Conservation (phyloP, 352 stramenopile genomes). For the Elongisporangium anandrum region DNA sequence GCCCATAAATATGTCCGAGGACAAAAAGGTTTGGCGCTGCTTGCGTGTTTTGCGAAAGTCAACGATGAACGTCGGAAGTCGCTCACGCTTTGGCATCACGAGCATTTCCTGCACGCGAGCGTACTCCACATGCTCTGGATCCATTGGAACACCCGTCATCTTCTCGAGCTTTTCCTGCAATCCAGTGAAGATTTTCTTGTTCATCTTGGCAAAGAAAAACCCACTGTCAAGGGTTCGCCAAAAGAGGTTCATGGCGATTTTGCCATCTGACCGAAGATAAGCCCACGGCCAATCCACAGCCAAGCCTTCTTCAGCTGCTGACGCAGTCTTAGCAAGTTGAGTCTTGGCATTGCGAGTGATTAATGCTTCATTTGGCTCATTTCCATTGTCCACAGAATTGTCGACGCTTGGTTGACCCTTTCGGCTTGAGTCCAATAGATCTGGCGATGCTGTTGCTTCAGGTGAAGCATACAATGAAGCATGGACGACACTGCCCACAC, state of each 20-base stretch:
- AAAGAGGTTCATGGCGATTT: slow-evolving; percentile 82
- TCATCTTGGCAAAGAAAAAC: slow-evolving; percentile 57
- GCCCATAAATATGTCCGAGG: slow-evolving; percentile 52
- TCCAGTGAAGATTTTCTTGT: slow-evolving; percentile 23
- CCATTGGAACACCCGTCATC: slow-evolving; percentile 31
- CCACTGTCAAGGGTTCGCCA: slow-evolving; percentile 68
- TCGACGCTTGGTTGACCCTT: neutral
- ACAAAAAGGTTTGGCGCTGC: slow-evolving; percentile 50
- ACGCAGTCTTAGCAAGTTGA: neutral
- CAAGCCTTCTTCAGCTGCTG: neutral
- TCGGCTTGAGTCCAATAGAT: neutral
- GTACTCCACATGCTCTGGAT: slow-evolving; percentile 26
- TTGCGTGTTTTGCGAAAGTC: slow-evolving; percentile 47
- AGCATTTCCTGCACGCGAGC: slow-evolving; percentile 29
- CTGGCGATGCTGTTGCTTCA: neutral
- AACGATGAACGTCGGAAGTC: slow-evolving; percentile 34
- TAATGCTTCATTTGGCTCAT: neutral
- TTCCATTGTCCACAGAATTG: neutral
- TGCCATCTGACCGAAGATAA: slow-evolving; percentile 75
- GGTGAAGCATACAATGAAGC: neutral
- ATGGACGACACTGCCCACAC: slow-evolving; percentile 1
- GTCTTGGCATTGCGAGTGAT: neutral
- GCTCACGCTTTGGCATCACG: slow-evolving; percentile 38
- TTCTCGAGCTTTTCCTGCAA: slow-evolving; percentile 28
- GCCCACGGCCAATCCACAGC: slow-evolving; percentile 65